Base-by-base conservation (phyloP, 2,329 filamentous ascomycete genomes). In the Epichloe sylvatica region DNA sequence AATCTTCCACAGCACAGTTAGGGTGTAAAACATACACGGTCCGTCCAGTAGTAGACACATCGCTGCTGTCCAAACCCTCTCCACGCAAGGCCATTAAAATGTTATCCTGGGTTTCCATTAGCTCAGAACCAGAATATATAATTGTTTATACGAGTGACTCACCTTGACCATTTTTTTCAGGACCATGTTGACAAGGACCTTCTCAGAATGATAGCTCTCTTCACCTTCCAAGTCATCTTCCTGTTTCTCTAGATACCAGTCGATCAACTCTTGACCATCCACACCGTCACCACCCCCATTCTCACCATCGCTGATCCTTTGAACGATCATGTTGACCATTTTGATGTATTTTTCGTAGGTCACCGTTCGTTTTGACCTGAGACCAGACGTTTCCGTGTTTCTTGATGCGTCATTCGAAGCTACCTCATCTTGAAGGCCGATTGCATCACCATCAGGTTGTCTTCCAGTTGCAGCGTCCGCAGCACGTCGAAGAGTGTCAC, bases 131-230 rank as follows among this genome's bases (percentile, higher is more conserved):
- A n/a, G 8, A 9, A 33, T 13, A 33, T 30, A 8, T 8, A 23
- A 19, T 15, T 15, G 5, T 17, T 4, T 19, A 8, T 9, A 17
- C 17, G 19, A 30, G 39, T 45, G 54, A 69, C 79, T 62, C 72
- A 92, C 89, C 83, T 92, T 96, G 62, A 96, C 85, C 84, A 97
- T 94, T 67, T 87, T 84, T 76, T 86, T 94, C 57, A 98, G 69
- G 48, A 98, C 91, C 77, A 95, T 92, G 62, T 73, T 78, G 13
- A 83, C 84, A 50, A 95, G 69, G 3, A 72, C 72, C 62, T 80
- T 77, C 69, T 97, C 89, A 15, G 70, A 72, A 62, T 90, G 77
- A 60, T 94, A 76, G 57, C 90, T 87, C 50, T 94, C 88, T 65
- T 94, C 83, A 40, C 73, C 84, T 36, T 84, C 76, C 52, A 98